A percentile compares a stretch with the other conserved stretches of the same genome.
These are phyloP conservation scores for Suillus hirtellus DNA, from an alignment of 768 basidiomycete species.

Conservation along the genomic window DNA sequence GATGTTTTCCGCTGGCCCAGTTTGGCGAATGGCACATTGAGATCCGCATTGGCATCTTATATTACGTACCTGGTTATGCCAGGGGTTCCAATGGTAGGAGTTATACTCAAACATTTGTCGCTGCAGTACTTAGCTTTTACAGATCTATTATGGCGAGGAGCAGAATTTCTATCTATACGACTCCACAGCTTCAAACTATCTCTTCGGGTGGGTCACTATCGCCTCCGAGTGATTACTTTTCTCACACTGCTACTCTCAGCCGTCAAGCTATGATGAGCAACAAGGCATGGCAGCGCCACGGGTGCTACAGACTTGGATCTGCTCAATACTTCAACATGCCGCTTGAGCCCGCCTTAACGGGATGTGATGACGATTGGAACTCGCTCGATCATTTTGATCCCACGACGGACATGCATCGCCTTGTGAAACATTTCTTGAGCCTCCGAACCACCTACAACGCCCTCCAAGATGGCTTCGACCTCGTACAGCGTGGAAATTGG, in stretches of 20 bases:
- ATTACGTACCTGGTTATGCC: constrained; percentile 82
- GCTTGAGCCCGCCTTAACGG: constrained; percentile 72
- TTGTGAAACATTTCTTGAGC: constrained; percentile 71
- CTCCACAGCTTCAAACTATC: constrained; percentile 88
- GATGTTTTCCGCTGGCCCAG: constrained; percentile 95
- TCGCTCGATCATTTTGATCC: constrained; percentile 94
- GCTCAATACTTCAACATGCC: constrained; percentile 94
- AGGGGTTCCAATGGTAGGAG: constrained; percentile 70
- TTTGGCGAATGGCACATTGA: constrained; percentile 79
- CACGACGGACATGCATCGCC: constrained; percentile 71
- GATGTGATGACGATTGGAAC: constrained; percentile 91
- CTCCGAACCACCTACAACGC: constrained; percentile 69
- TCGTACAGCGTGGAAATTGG: constrained; percentile 86
- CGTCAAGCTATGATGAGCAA: constrained; percentile 90
- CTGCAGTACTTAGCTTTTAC: not conserved
- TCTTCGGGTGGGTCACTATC: constrained; percentile 64
- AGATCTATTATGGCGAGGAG: constrained; percentile 91
- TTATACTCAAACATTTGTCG: no score
- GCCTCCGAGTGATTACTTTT: constrained; percentile 6
- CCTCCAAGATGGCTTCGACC: constrained; percentile 83
- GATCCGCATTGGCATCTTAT: constrained; percentile 75
- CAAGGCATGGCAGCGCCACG: constrained; percentile 90
- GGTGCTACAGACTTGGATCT: constrained; percentile 89
- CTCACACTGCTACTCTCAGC: constrained; percentile 38
- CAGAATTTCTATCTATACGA: constrained; percentile 88